Evolutionary conservation across 768 basidiomycete species (phyloP), one percentile per base, ranked within the genome.

Genomic region (Pulveroboletus sp.): DNA sequence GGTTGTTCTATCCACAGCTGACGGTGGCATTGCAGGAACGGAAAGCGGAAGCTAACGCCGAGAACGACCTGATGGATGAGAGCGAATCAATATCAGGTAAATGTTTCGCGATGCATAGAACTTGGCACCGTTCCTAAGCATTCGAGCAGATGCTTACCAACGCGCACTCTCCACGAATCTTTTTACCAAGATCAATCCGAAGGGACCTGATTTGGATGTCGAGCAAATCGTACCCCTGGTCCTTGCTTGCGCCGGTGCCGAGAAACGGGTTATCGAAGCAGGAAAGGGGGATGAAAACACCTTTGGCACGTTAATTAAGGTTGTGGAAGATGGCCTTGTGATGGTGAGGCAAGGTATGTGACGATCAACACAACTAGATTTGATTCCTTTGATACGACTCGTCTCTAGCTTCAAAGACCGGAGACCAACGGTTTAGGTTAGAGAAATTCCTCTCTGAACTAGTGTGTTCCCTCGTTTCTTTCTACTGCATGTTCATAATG

Each of bases 391-490:
- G 14, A 54, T 11, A 22, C 10, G 27, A 36, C 26, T 47, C 17
- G 7, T 44, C 43, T 45, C 37, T 54, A 89, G 86, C 78, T 26
- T 79, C 80, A 0, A 76, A 78, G 51, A 63, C 71, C 4, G 91
- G 92, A 3, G 95, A 97, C 67, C 73, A 84, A 3, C 79, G 82
- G 37, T 71, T 90, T 42, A 80, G 87, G 40, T 69, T 97, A 26
- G 94, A 99, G 64, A 93, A 87, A 58, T 91, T 84, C 63, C 73
- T 94, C 16, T 77, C 85, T 34, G 77, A 80, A 39, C 71, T 89
- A 42, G 94, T 95, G 61, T 54, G 88, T 76, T 6, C 13, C 40
- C 27, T 29, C 24, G 23, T 24, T 10, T 17, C 2, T n/a, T 23
- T 43, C 24, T n/a, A 43, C 43, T 7, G 30, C 13, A 30, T n/a